These are phyloP conservation scores for Streptanthus diversifolius DNA, from an alignment of 345 rosid genomes.

Conservation along the genomic window DNA sequence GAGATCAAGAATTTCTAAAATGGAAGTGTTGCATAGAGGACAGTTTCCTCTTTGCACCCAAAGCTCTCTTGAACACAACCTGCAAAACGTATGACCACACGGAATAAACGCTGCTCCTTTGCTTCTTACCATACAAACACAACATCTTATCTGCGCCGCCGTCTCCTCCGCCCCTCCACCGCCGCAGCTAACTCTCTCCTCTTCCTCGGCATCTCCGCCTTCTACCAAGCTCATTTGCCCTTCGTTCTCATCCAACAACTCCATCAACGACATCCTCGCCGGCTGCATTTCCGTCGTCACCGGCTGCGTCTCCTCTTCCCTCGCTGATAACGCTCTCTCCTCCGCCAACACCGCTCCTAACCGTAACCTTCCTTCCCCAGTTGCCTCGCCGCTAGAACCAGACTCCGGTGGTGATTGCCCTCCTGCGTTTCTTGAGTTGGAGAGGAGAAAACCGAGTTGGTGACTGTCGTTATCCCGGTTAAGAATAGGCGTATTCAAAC, in stretches of 20 bases:
- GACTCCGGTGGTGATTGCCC: constrained; percentile 19
- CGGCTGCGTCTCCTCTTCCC: constrained; percentile 36
- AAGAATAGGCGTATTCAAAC: constrained; percentile 38
- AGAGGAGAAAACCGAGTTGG: constrained; percentile 36
- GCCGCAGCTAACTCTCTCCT: neutral
- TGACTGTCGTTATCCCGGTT: constrained; percentile 18
- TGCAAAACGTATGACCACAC: constrained; percentile 92
- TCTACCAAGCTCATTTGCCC: constrained; percentile 41
- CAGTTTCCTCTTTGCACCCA: constrained; percentile 67
- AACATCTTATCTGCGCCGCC: constrained; percentile 49
- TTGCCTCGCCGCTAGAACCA: neutral
- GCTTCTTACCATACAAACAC: constrained; percentile 96
- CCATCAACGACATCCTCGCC: constrained; percentile 87
- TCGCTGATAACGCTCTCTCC: constrained; percentile 62
- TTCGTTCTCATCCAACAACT: constrained; percentile 78
- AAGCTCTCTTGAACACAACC: constrained; percentile 79
- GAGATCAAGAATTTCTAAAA: constrained; percentile 65
- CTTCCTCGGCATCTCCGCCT: constrained; percentile 8
- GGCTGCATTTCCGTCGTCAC: constrained; percentile 40
- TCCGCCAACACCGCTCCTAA: constrained; percentile 51
- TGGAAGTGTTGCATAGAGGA: constrained; percentile 69
- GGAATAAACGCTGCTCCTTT: constrained; percentile 97
- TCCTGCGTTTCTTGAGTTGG: constrained; percentile 26
- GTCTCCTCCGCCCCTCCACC: constrained; percentile 37
- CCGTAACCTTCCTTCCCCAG: constrained; percentile 29